Percentiles rank a stretch among this genome's conserved stretches.
phyloP scores from a whole-genome alignment of 129 eudicot genomes.

The Centrapalus pauciflorus region DNA sequence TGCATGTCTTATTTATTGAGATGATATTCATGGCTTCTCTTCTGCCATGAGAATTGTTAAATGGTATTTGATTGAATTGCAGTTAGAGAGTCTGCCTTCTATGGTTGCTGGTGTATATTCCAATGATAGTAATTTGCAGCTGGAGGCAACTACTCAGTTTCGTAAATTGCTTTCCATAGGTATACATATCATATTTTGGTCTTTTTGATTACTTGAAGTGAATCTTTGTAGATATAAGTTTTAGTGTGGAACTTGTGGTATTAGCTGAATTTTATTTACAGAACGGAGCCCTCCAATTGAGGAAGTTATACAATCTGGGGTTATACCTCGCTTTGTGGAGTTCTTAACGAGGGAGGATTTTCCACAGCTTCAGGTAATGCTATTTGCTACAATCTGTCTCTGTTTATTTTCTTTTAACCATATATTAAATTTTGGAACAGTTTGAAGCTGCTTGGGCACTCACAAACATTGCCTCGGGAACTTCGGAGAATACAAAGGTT shows the following conservation, averaged over 20 bases:
- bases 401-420: neutral
- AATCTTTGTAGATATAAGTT: neutral
- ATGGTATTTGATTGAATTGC: constrained; percentile 27
- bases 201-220: neutral
- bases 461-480: constrained; percentile 85
- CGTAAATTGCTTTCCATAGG: constrained; percentile 89
- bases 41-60: neutral
- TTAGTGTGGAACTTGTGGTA: neutral
- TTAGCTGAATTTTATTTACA: constrained; percentile 13
- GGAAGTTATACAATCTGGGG: constrained; percentile 77
- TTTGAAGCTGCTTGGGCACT: constrained; percentile 97
- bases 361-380: constrained; percentile 72
- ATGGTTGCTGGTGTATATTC: constrained; percentile 78
- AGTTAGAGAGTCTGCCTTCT: constrained; percentile 76
- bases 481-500: constrained; percentile 75
- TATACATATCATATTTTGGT: constrained; percentile 11
- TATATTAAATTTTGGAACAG: constrained; percentile 24
- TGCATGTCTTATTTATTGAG: neutral
- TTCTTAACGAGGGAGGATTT: constrained; percentile 68
- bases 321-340: constrained; percentile 80
- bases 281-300: constrained; percentile 82
- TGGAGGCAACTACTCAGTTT: constrained; percentile 83
- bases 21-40: neutral
- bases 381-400: neutral
- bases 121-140: constrained; percentile 51